Conservation (phyloP, 148 eudicot species). For the Euryodendron excelsum region DNA sequence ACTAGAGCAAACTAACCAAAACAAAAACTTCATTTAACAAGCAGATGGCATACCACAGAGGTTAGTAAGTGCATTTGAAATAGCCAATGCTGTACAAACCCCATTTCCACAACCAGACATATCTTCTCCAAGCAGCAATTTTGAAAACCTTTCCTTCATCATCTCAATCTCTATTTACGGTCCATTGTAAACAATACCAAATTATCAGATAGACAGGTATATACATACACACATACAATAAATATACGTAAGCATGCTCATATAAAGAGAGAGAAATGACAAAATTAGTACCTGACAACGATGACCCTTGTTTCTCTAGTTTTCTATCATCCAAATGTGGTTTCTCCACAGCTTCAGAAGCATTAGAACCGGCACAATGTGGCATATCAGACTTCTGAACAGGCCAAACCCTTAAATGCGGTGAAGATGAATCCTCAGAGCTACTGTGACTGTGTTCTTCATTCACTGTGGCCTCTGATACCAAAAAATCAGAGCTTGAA, state of each 20-base stretch:
- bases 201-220: neutral
- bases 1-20: conserved; percentile 2
- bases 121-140: conserved; percentile 84
- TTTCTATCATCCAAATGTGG: conserved; percentile 31
- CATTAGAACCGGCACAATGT: conserved; percentile 18
- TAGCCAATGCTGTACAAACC: conserved; percentile 69
- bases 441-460: conserved; percentile 42
- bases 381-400: conserved; percentile 28
- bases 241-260: neutral
- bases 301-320: conserved; percentile 44
- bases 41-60: conserved; percentile 54
- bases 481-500: conserved; percentile 49
- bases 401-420: conserved; percentile 42
- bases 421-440: conserved; percentile 42
- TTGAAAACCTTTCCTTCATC: conserved; percentile 88
- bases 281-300: conserved; percentile 42
- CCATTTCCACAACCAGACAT: conserved; percentile 92
- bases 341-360: conserved; percentile 18
- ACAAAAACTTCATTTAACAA: neutral
- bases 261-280: neutral
- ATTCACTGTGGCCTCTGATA: conserved; percentile 32
- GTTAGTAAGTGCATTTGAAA: conserved; percentile 87
- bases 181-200: conserved; percentile 4
- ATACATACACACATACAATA: neutral
- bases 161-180: conserved; percentile 53